phyloP scores from a whole-genome alignment of 805 yeast genomes.

The Cyberlindnera xishuangbannaensis region DNA sequence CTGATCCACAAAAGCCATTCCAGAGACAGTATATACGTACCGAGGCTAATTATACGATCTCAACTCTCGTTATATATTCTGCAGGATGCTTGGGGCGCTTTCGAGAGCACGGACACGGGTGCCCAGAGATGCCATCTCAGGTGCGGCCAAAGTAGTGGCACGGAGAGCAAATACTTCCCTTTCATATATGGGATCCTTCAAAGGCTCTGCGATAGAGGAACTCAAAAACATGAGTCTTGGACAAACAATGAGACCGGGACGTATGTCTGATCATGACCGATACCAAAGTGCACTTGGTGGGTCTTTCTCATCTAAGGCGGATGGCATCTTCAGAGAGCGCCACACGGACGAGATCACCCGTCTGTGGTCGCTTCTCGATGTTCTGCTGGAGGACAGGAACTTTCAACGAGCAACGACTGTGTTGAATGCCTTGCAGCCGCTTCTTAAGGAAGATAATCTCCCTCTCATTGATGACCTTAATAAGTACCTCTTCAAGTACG shows the following conservation, averaged over 20 bases:
- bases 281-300: conserved; percentile 11
- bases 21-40: too few species aligned
- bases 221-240: conserved; percentile 12
- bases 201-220: conserved; percentile 15
- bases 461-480: conserved; percentile 64
- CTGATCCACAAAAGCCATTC: too few species aligned
- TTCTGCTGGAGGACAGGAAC: conserved; percentile 62
- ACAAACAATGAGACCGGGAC: conserved; percentile 1
- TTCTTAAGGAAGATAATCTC: conserved; percentile 33
- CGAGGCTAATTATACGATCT: too few species aligned
- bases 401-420: conserved; percentile 66
- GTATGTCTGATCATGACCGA: conserved; percentile 1
- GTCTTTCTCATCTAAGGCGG: conserved; percentile 19
- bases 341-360: conserved; percentile 53
- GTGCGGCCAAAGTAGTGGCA: too few species aligned
- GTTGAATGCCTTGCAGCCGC: conserved; percentile 52
- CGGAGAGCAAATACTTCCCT: too few species aligned
- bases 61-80: too few species aligned
- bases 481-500: conserved; percentile 44
- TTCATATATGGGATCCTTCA: too few species aligned
- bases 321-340: conserved; percentile 19
- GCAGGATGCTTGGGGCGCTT: too few species aligned
- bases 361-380: conserved; percentile 74
- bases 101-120: too few species aligned
- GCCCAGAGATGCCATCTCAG: too few species aligned